Percentiles rank a stretch among this genome's conserved stretches.
Conservation (phyloP, 2,329 filamentous ascomycete genomes). For the Aspergillus fijiensis region DNA sequence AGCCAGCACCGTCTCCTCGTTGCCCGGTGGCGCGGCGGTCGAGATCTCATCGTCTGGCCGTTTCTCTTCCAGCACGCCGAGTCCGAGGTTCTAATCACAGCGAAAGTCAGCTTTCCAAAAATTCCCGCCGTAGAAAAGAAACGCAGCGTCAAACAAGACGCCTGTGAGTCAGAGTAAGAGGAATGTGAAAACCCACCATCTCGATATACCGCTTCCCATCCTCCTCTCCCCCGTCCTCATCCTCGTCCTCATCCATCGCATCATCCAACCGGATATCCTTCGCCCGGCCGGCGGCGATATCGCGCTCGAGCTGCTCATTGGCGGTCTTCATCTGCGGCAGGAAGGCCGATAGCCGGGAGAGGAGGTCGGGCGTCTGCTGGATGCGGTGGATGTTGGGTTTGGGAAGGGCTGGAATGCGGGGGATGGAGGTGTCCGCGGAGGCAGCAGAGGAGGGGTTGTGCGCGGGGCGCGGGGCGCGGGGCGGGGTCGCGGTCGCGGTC, state of each 20-base stretch:
- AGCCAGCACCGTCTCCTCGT: slow-evolving; percentile 18
- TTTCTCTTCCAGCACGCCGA: slow-evolving; percentile 47
- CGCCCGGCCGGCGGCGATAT: slow-evolving; percentile 36
- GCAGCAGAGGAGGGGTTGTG: not conserved
- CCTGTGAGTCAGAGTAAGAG: not conserved
- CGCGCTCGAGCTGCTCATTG: slow-evolving; percentile 42
- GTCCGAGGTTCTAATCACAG: slow-evolving; percentile 39
- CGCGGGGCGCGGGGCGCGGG: not conserved
- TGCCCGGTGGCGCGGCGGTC: slow-evolving; percentile 8
- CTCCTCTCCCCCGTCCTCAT: slow-evolving; percentile 32
- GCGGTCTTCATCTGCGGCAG: slow-evolving; percentile 45
- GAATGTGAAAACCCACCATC: slow-evolving; percentile 33
- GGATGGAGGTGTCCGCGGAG: slow-evolving; percentile 19
- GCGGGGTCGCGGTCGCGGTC: slow-evolving; percentile 12
- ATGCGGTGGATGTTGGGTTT: slow-evolving; percentile 37
- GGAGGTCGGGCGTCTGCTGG: slow-evolving; percentile 28
- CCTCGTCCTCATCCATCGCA: slow-evolving; percentile 32
- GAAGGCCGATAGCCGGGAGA: slow-evolving; percentile 42
- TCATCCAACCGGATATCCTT: slow-evolving; percentile 37
- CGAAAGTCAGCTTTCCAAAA: not conserved
- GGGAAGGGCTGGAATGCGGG: slow-evolving; percentile 29
- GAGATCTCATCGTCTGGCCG: slow-evolving; percentile 18
- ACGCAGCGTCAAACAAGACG: not conserved
- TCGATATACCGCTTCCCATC: slow-evolving; percentile 42
- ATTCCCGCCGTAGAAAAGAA: not conserved